These are phyloP conservation scores for Diaporthe vexans DNA, from an alignment of 2,329 filamentous ascomycete genomes.

Conservation along the genomic window DNA sequence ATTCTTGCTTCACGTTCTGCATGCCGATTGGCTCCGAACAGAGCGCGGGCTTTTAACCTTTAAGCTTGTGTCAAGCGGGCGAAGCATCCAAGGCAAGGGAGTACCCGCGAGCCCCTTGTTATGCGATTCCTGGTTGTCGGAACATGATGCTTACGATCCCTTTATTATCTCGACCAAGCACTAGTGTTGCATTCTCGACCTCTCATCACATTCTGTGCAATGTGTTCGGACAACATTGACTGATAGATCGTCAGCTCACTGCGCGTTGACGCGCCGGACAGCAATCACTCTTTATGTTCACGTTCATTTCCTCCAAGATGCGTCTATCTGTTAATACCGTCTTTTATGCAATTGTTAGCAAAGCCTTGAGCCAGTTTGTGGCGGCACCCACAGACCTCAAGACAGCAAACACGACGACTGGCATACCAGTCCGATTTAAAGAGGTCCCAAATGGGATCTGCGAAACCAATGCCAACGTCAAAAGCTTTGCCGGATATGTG, in stretches of 20 bases:
- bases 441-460: conserved; percentile 14
- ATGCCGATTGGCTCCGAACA: background rate
- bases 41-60: background rate
- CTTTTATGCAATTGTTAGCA: background rate
- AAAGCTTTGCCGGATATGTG: conserved; percentile 17
- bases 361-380: background rate
- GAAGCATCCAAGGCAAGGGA: conserved; percentile 12
- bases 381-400: background rate
- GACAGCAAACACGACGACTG: background rate
- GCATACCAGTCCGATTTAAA: conserved; percentile 19
- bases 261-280: conserved; percentile 1
- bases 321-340: background rate
- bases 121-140: background rate
- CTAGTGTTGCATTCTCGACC: background rate
- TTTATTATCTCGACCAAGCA: background rate
- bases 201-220: background rate
- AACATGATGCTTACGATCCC: background rate
- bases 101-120: conserved; percentile 9
- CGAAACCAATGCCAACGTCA: conserved; percentile 17
- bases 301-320: conserved; percentile 5
- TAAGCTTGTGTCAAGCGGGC: conserved; percentile 7
- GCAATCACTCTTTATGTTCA: background rate
- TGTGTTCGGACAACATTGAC: background rate
- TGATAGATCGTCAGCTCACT: background rate
- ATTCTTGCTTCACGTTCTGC: background rate